Evolutionary conservation across 176 grass and related monocot genomes (phyloP).

Genomic region (Carex kokanica): DNA sequence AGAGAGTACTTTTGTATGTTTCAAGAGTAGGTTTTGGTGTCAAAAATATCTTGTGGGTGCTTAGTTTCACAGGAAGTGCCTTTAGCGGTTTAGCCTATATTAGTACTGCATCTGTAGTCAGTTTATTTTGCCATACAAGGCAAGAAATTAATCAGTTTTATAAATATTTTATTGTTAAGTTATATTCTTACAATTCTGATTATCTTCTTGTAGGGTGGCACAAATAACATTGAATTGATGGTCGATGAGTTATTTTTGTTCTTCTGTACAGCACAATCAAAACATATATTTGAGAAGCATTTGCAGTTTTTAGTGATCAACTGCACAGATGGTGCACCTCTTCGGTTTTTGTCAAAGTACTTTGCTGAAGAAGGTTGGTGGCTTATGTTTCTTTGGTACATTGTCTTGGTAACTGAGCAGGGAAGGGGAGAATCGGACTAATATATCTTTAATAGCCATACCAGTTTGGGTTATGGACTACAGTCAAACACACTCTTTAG

Average conservation of each 20-base stretch:
- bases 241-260: slow-evolving; percentile 69
- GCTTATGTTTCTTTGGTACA: slow-evolving; percentile 25
- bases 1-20: not conserved
- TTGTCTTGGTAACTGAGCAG: slow-evolving; percentile 19
- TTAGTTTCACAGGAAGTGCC: not conserved
- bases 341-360: slow-evolving; percentile 89
- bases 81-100: not conserved
- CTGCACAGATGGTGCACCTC: slow-evolving; percentile 48
- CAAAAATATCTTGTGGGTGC: not conserved
- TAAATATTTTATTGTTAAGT: not conserved
- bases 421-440: not conserved
- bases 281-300: slow-evolving; percentile 60
- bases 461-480: not conserved
- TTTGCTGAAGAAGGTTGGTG: slow-evolving; percentile 74
- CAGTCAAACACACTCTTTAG: not conserved
- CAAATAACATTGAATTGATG: slow-evolving; percentile 27
- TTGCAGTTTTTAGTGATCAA: slow-evolving; percentile 64
- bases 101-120: not conserved
- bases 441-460: not conserved
- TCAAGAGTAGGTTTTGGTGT: not conserved
- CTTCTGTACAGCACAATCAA: slow-evolving; percentile 56
- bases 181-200: slow-evolving; percentile 22
- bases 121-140: not conserved
- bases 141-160: not conserved
- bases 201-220: slow-evolving; percentile 42